Percentiles rank a stretch among this genome's conserved stretches.
Evolutionary conservation across 1,139 yeast species (phyloP).

Genomic region (Pichia sp.): DNA sequence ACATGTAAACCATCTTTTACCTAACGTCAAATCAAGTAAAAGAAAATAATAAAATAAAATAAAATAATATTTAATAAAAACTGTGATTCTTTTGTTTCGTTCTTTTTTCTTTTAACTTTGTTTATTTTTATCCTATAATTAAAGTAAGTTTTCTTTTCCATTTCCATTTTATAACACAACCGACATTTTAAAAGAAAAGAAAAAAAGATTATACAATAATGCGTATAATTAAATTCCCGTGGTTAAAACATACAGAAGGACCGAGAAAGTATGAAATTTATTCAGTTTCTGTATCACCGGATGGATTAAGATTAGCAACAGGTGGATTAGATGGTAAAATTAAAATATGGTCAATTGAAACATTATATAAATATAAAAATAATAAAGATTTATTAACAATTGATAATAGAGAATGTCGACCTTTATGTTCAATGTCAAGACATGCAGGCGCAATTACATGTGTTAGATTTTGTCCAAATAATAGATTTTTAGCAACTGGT

Average conservation of each 20-base stretch:
- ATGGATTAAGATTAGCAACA: conserved; percentile 80
- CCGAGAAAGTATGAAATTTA: conserved; percentile 78
- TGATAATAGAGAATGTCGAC: conserved; percentile 41
- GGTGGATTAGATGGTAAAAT: conserved; percentile 96
- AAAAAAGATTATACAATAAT: conserved; percentile 34
- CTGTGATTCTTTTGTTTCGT: no score
- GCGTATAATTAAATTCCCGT: conserved; percentile 78
- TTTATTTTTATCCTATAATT: no score
- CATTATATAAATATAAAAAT: conserved; percentile 38
- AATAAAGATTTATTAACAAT: conserved; percentile 10
- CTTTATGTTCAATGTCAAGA: conserved; percentile 74
- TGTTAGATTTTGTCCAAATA: conserved; percentile 87
- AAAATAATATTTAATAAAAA: no score
- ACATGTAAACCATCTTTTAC: no score
- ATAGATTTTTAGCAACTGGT: conserved; percentile 86
- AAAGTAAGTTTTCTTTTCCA: no score
- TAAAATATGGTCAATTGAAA: conserved; percentile 77
- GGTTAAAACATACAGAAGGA: conserved; percentile 70
- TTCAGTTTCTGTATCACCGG: conserved; percentile 72
- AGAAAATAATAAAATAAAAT: no score
- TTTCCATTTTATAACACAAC: no score
- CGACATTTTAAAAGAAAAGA: no score
- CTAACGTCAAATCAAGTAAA: no score
- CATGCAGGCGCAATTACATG: conserved; percentile 90
- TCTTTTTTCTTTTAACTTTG: no score